Evolutionary conservation across 495 filamentous ascomycete genomes (phyloP), one percentile per base, ranked within the genome.

Genomic region (Extremus antarcticus): DNA sequence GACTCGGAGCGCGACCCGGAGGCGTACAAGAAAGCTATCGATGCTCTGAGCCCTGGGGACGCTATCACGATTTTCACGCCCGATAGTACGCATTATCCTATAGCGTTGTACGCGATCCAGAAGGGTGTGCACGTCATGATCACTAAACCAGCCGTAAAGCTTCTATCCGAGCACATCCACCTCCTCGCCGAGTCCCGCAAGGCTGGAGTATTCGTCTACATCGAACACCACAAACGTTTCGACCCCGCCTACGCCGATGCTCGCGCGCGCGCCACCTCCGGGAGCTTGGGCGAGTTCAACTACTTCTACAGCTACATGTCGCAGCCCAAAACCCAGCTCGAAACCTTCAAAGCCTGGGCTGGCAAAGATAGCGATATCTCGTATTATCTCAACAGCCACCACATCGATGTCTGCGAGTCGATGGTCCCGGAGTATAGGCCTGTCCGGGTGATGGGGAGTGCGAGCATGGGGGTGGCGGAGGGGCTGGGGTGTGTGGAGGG

Each of bases 251-350:
- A 96, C 74, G 77, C 85, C 3, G 90, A 96, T 65, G 90, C 90
- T 1, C 72, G 74, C n/a, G 82, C 81, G 64, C 82, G 84, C 56
- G 88, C 90, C 0, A 40, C 56, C 21, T 70, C 76, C 63, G 64
- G 66, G 24, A 77, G 69, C 23, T 71, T 96, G 4, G 90, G 90
- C 48, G 86, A 95, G 68, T 95, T 95, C 79, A 95, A 94, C 71
- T 95, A 95, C 76, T 96, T 95, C 71, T 95, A 95, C 74, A 85
- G 79, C 59, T 96, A 95, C 74, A 95, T 96, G 90, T 85, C 80
- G 49, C 90, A 96, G 75, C 90, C 90, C 21, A 95, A 96, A 67
- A 83, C 70, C 19, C 90, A 95, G 71, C 76, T 96, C 4, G 87
- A 94, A 73, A 95, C 90, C 0, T 96, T 96, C 82, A 92, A 89